These are phyloP conservation scores for Aureobasidium sp. DNA, from an alignment of 2,329 filamentous ascomycete species.

Conservation along the genomic window DNA sequence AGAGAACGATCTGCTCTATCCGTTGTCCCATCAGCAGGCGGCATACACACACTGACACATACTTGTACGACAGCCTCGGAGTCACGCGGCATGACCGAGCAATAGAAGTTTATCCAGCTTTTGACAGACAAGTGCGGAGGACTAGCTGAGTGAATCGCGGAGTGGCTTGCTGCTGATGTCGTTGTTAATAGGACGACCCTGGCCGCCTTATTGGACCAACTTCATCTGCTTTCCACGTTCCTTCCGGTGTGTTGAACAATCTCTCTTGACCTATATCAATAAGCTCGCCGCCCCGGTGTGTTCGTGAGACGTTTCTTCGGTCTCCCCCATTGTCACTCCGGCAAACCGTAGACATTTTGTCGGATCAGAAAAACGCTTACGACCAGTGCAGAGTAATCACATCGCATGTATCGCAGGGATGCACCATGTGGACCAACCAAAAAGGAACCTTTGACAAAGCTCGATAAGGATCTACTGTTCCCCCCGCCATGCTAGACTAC, in stretches of 20 bases:
- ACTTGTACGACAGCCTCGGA: not conserved
- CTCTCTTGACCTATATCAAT: not conserved
- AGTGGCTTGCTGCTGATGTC: not conserved
- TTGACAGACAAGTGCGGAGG: not conserved
- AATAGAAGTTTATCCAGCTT: not conserved
- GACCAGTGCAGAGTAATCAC: too few relatives aligned
- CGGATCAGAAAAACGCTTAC: too few relatives aligned
- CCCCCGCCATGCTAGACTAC: too few relatives aligned
- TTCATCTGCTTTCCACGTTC: too few relatives aligned
- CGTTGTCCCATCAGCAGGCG: not conserved
- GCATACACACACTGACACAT: not conserved
- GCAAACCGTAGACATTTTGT: too few relatives aligned
- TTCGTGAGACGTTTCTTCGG: too few relatives aligned
- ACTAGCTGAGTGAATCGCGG: slow-evolving; percentile 1
- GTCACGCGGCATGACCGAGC: not conserved
- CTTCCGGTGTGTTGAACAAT: not conserved
- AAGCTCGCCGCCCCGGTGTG: too few relatives aligned
- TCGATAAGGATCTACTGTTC: too few relatives aligned
- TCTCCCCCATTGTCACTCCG: too few relatives aligned
- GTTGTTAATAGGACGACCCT: not conserved
- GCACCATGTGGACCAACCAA: too few relatives aligned
- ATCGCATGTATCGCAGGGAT: too few relatives aligned
- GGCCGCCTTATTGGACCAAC: not conserved
- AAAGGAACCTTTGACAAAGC: too few relatives aligned
- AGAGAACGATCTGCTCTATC: not conserved